A percentile compares a stretch with the other conserved stretches of the same genome.
These are phyloP conservation scores for Trichopus zeylanicus DNA, from an alignment of 116 monocot species.

Conservation along the genomic window DNA sequence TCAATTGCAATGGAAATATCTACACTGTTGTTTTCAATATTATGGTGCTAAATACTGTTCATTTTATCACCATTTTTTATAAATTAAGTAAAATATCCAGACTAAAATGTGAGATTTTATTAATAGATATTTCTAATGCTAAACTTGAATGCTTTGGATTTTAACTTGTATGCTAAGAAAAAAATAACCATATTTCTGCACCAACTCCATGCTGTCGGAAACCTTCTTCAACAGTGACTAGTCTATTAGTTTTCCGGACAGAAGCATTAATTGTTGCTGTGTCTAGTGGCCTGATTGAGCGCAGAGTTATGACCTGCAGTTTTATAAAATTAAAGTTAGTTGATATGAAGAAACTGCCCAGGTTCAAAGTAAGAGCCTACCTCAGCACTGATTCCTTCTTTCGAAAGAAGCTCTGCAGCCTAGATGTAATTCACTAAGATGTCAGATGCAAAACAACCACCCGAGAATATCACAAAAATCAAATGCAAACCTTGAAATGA, in stretches of 20 bases:
- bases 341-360: neutral
- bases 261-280: slow-evolving; percentile 67
- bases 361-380: slow-evolving; percentile 21
- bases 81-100: too few species aligned
- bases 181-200: slow-evolving; percentile 68
- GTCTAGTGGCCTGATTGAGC: slow-evolving; percentile 71
- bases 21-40: too few species aligned
- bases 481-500: too few species aligned
- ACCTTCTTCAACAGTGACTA: slow-evolving; percentile 80
- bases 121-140: too few species aligned
- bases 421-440: slow-evolving; percentile 10
- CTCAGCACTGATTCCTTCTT: slow-evolving; percentile 94
- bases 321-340: neutral
- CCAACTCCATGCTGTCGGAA: slow-evolving; percentile 77
- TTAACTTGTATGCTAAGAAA: neutral
- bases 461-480: too few species aligned
- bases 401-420: slow-evolving; percentile 88
- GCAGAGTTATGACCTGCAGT: slow-evolving; percentile 72
- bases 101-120: too few species aligned
- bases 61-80: too few species aligned
- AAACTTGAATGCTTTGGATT: too few species aligned
- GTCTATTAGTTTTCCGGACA: slow-evolving; percentile 72
- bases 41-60: too few species aligned
- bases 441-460: neutral
- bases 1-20: too few species aligned